These are phyloP conservation scores for Nicotiana sylvestris DNA, from an alignment of 257 asterid genomes.

Conservation along the genomic window DNA sequence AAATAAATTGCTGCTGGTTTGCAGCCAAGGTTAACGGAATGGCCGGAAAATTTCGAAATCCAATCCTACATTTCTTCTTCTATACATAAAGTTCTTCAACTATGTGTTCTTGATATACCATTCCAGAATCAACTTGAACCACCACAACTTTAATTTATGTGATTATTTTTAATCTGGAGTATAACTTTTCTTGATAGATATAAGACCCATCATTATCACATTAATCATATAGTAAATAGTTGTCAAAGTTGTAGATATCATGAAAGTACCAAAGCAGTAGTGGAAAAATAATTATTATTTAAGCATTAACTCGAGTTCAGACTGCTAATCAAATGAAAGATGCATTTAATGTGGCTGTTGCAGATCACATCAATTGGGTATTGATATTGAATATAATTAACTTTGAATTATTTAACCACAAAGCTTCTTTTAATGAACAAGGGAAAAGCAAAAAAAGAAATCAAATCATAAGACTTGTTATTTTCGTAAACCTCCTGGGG, in stretches of 20 bases:
- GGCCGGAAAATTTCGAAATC: neutral
- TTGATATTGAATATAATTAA: neutral
- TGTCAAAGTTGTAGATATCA: neutral
- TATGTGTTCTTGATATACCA: too few relatives aligned
- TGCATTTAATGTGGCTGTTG: neutral
- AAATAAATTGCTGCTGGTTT: too few relatives aligned
- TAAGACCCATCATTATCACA: neutral
- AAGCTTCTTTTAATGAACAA: neutral
- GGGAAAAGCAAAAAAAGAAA: neutral
- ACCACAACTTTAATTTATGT: neutral
- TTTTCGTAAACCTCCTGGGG: neutral
- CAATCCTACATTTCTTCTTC: neutral
- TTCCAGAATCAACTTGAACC: neutral
- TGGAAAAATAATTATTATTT: neutral
- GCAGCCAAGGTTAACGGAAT: neutral
- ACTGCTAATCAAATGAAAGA: constrained; percentile 1
- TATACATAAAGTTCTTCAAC: neutral
- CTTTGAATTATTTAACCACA: neutral
- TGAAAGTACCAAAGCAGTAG: neutral
- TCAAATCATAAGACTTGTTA: neutral
- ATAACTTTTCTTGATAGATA: neutral
- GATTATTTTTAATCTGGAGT: neutral
- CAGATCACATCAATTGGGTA: neutral
- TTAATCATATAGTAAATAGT: neutral
- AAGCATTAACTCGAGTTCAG: neutral